A percentile compares a stretch with the other conserved stretches of the same genome.
Evolutionary conservation across 257 asterid species (phyloP).

Genomic region (Capsicum baccatum): DNA sequence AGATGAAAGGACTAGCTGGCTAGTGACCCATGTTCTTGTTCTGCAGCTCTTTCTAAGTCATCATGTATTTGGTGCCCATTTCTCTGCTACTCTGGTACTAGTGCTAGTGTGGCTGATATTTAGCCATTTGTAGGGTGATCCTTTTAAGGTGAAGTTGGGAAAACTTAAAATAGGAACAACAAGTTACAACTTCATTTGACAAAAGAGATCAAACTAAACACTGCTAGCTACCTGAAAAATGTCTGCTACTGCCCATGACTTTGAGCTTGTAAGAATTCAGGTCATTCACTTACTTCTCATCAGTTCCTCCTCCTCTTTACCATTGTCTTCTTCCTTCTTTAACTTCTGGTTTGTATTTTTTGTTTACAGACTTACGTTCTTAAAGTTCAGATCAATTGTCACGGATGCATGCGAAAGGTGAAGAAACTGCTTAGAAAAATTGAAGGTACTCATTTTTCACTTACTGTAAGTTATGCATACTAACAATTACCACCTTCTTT

Average conservation of each 20-base stretch:
- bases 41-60: slow-evolving; percentile 20
- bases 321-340: neutral
- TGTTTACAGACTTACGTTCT: slow-evolving; percentile 56
- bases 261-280: slow-evolving; percentile 47
- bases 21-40: neutral
- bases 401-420: slow-evolving; percentile 68
- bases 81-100: slow-evolving; percentile 7
- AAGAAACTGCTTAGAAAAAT: slow-evolving; percentile 61
- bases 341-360: neutral
- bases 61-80: slow-evolving; percentile 26
- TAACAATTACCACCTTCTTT: neutral
- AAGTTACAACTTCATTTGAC: slow-evolving; percentile 13
- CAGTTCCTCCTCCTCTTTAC: neutral
- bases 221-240: slow-evolving; percentile 29
- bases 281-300: slow-evolving; percentile 24
- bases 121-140: neutral
- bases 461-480: neutral
- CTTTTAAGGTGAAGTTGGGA: slow-evolving; percentile 23
- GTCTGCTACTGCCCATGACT: slow-evolving; percentile 37
- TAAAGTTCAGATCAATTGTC: slow-evolving; percentile 75
- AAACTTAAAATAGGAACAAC: slow-evolving; percentile 22
- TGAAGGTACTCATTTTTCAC: slow-evolving; percentile 49
- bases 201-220: slow-evolving; percentile 15
- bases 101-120: neutral
- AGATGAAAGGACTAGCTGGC: neutral